A percentile compares a stretch with the other conserved stretches of the same genome.
Evolutionary conservation across 345 rosid genomes (phyloP).

Genomic region (Garcia nutans): DNA sequence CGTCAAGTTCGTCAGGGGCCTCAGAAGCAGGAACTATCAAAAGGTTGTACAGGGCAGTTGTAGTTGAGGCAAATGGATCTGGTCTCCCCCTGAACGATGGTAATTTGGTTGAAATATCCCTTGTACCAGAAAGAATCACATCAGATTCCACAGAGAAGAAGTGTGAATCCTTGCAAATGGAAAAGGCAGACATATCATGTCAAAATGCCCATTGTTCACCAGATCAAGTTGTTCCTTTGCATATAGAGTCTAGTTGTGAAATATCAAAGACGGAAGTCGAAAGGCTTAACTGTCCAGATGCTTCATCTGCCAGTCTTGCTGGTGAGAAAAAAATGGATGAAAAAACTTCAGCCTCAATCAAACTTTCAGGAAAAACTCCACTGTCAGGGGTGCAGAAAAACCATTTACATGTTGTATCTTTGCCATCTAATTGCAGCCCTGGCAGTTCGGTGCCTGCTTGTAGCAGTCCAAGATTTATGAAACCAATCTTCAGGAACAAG

Average conservation of each 20-base stretch:
- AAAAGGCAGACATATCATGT: slow-evolving; percentile 24
- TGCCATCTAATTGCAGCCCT: slow-evolving; percentile 25
- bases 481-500: slow-evolving; percentile 55
- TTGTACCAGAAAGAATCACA: slow-evolving; percentile 47
- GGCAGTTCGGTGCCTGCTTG: slow-evolving; percentile 19
- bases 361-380: slow-evolving; percentile 22
- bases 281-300: slow-evolving; percentile 20
- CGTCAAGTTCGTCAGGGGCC: slow-evolving; percentile 39
- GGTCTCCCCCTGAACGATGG: slow-evolving; percentile 40
- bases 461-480: slow-evolving; percentile 37
- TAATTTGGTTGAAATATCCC: slow-evolving; percentile 58
- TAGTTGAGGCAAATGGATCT: slow-evolving; percentile 59
- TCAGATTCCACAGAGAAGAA: slow-evolving; percentile 29
- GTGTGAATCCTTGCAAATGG: slow-evolving; percentile 33
- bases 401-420: slow-evolving; percentile 35
- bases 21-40: slow-evolving; percentile 64
- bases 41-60: slow-evolving; percentile 58
- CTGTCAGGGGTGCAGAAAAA: slow-evolving; percentile 29
- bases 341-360: slow-evolving; percentile 24
- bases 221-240: slow-evolving; percentile 15
- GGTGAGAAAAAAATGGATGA: slow-evolving; percentile 21
- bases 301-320: slow-evolving; percentile 17
- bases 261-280: slow-evolving; percentile 22
- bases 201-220: slow-evolving; percentile 26
- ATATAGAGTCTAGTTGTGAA: slow-evolving; percentile 9